Evolutionary conservation across 148 eudicot species (phyloP).

Genomic region (Nyssa sinensis): DNA sequence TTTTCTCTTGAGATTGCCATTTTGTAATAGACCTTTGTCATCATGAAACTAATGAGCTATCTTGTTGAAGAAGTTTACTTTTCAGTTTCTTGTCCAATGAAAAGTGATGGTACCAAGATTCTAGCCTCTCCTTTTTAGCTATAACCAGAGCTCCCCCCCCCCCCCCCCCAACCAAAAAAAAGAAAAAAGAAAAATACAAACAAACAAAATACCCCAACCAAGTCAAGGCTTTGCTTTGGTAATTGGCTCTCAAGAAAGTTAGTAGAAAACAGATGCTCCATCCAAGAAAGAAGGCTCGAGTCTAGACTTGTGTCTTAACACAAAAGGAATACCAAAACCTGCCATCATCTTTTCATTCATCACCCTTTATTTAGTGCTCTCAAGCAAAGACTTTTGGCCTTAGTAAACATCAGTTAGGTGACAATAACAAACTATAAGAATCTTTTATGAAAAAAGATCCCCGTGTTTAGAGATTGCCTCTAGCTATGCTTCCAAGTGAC

Average conservation of each 20-base stretch:
- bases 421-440: not conserved
- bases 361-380: not conserved
- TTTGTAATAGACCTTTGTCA: too few relatives aligned
- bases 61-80: too few relatives aligned
- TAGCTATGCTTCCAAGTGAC: not conserved
- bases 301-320: not conserved
- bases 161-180: too few relatives aligned
- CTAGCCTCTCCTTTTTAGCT: not conserved
- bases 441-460: too few relatives aligned
- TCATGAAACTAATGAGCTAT: too few relatives aligned
- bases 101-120: too few relatives aligned
- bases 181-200: too few relatives aligned
- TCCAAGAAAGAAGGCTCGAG: not conserved
- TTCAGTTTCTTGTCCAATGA: too few relatives aligned
- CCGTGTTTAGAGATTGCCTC: not conserved
- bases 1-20: too few relatives aligned
- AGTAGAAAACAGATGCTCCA: not conserved
- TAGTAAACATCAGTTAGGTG: not conserved
- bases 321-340: not conserved
- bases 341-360: not conserved
- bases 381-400: not conserved
- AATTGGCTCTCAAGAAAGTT: not conserved
- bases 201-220: too few relatives aligned
- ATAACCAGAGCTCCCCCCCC: not conserved
- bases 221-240: not conserved